Percentiles rank a stretch among this genome's conserved stretches.
Conservation (phyloP, 257 asterid species). For the Cinchona pubescens region DNA sequence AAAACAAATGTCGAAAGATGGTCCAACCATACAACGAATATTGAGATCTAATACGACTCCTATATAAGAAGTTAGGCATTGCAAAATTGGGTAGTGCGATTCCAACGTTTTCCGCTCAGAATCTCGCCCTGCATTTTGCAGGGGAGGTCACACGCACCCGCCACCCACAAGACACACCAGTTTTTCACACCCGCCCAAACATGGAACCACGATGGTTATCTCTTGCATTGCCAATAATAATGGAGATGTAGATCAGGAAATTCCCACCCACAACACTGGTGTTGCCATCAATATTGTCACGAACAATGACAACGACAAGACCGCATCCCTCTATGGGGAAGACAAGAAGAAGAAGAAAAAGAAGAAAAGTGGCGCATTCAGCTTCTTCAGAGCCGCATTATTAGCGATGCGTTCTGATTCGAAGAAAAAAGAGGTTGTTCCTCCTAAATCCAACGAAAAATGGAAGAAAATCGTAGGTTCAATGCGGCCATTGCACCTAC, state of each 20-base stretch:
- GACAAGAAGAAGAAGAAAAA: conserved; percentile 5
- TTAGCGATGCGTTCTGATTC: conserved; percentile 36
- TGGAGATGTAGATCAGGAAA: neutral
- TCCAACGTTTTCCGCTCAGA: neutral
- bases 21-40: too few relatives aligned
- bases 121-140: conserved; percentile 62
- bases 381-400: conserved; percentile 55
- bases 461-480: conserved; percentile 70
- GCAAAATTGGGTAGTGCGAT: neutral
- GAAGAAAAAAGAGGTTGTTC: conserved; percentile 15
- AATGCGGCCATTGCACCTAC: conserved; percentile 68
- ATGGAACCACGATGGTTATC: neutral
- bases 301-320: neutral
- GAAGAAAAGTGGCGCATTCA: conserved; percentile 45
- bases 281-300: neutral
- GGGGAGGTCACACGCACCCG: conserved; percentile 36
- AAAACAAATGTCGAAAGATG: too few relatives aligned
- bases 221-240: neutral
- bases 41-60: neutral
- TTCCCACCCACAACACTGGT: neutral
- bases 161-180: too few relatives aligned
- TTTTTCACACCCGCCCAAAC: too few relatives aligned
- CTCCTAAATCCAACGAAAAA: conserved; percentile 22
- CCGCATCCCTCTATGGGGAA: neutral
- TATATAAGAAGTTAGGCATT: neutral